Base-by-base conservation (phyloP, 1,284 basidiomycete genomes). In the Coniferiporia sulphurascens region DNA sequence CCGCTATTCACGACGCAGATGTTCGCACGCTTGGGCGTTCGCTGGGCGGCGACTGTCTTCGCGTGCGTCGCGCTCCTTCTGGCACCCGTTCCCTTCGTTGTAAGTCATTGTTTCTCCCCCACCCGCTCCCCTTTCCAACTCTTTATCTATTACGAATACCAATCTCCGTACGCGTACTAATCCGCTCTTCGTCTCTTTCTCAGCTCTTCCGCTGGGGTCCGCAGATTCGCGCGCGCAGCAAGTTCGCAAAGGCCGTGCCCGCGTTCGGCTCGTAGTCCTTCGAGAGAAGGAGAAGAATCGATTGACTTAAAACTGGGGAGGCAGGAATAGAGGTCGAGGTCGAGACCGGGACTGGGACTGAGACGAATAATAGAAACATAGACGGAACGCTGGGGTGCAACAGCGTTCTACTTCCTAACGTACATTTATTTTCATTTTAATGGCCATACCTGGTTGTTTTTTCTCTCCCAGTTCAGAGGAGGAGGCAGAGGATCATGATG, bases 1-100 rank as follows among this genome's bases (percentile, higher is more conserved):
- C 86, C 87, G 1, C 73, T 89, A 9, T 87, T 87, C 71, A 83
- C 82, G 12, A 71, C 72, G 48, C 82, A 80, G 62, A 84, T 90
- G 82, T 89, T 84, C 66, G 67, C 69, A 3, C 70, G 67, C 0
- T 71, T 90, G 44, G 80, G 78, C 21, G 89, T 86, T 68, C 80
- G 80, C 65, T 91, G 88, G 87, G 84, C 86, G 0, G 85, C 83
- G 65, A 86, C 84, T 2, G 71, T 91, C 0, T 86, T 89, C 65
- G 88, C 76, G 1, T 77, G 79, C 48, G 72, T 91, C 45, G 86
- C 84, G 1, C 68, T 77, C 4, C 57, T 79, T 7, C 78, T 91
- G 78, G 76, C 83, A 17, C 83, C 86, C 1, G 84, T 89, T 50
- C 89, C 89, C 1, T 87, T 74, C 60, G 58, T 78, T 61, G 84